phyloP scores from a whole-genome alignment of 768 basidiomycete genomes.

The Mycena galopus region DNA sequence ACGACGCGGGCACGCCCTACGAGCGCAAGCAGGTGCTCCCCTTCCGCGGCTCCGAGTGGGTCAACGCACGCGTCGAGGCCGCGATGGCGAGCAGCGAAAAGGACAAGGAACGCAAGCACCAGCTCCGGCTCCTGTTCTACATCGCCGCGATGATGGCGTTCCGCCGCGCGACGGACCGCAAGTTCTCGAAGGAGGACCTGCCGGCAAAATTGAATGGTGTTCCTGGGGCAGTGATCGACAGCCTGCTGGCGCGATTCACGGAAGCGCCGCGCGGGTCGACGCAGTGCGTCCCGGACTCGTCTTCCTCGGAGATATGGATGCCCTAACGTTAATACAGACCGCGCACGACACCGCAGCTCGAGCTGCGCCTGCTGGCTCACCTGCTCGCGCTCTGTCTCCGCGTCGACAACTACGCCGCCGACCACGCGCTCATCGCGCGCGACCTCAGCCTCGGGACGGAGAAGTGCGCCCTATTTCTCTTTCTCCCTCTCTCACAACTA shows the following conservation, averaged over 20 bases:
- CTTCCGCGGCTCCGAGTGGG: conserved; percentile 74
- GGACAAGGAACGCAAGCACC: conserved; percentile 71
- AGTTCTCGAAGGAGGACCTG: conserved; percentile 64
- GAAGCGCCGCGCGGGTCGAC: conserved; percentile 78
- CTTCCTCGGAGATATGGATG: neutral
- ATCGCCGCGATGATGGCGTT: conserved; percentile 87
- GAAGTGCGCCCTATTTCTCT: conserved; percentile 66
- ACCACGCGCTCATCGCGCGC: conserved; percentile 74
- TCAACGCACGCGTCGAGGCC: conserved; percentile 72
- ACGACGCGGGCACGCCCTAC: conserved; percentile 60
- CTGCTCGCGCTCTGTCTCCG: conserved; percentile 86
- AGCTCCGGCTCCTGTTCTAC: conserved; percentile 75
- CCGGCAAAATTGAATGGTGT: conserved; percentile 69
- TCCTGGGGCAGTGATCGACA: conserved; percentile 77
- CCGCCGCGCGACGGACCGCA: conserved; percentile 56
- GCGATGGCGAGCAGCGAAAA: conserved; percentile 55
- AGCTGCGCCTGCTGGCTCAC: conserved; percentile 80
- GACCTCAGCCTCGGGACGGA: conserved; percentile 77
- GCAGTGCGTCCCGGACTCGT: conserved; percentile 61
- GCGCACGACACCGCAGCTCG: conserved; percentile 74
- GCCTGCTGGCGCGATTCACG: conserved; percentile 83
- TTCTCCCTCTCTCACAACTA: conserved; percentile 2
- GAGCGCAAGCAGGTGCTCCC: conserved; percentile 72
- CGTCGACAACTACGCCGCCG: conserved; percentile 82
- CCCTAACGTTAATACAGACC: conserved; percentile 48